These are phyloP conservation scores for Eutrema yunnanense DNA, from an alignment of 345 rosid species.

Conservation along the genomic window DNA sequence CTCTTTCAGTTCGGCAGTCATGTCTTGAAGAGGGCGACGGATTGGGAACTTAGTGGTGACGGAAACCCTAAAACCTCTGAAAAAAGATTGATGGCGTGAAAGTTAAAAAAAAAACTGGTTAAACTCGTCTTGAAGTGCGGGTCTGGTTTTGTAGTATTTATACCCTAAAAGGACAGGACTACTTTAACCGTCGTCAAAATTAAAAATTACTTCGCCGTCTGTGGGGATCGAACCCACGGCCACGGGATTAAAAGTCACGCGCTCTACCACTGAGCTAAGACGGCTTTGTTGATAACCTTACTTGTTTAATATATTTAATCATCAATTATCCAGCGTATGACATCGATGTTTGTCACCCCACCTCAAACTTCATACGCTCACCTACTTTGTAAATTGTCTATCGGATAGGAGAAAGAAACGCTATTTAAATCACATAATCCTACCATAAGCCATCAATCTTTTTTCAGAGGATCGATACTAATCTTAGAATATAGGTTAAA, in stretches of 20 bases:
- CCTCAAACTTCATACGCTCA: background rate
- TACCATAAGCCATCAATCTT: too few relatives aligned
- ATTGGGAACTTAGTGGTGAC: background rate
- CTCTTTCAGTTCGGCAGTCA: slow-evolving; percentile 64
- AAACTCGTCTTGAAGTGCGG: background rate
- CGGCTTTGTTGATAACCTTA: background rate
- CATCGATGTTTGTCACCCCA: too few relatives aligned
- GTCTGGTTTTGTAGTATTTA: background rate
- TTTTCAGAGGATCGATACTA: too few relatives aligned
- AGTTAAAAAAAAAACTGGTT: background rate
- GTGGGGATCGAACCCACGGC: background rate
- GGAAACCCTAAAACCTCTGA: slow-evolving; percentile 15
- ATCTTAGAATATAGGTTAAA: too few relatives aligned
- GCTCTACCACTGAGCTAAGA: slow-evolving; percentile 8
- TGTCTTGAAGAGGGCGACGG: slow-evolving; percentile 15
- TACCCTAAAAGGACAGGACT: background rate
- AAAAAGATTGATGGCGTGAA: background rate
- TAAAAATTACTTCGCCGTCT: background rate
- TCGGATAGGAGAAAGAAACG: background rate
- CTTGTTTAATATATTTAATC: too few relatives aligned
- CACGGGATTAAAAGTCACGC: slow-evolving; percentile 8
- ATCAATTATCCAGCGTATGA: too few relatives aligned
- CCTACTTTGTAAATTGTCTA: background rate
- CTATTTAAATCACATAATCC: too few relatives aligned
- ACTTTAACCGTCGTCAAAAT: too few relatives aligned